Conservation (phyloP, 441 rosid genomes). For the Aleurites moluccanus region DNA sequence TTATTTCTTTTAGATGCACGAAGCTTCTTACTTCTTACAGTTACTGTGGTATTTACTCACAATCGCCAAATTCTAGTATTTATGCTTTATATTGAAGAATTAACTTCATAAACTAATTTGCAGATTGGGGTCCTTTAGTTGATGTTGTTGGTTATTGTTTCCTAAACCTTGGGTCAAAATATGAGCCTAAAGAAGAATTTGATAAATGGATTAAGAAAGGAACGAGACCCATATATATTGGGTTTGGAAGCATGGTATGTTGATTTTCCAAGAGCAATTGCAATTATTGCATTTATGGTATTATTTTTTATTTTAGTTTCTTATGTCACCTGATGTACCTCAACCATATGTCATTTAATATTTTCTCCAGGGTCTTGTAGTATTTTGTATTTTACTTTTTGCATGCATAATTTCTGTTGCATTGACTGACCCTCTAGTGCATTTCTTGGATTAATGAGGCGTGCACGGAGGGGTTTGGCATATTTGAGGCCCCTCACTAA, state of each 20-base stretch:
- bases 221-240: conserved; percentile 78
- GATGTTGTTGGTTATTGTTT: conserved; percentile 99
- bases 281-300: neutral
- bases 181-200: conserved; percentile 71
- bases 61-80: conserved; percentile 12
- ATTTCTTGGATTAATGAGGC: neutral
- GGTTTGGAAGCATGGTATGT: conserved; percentile 99
- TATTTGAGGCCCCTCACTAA: neutral
- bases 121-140: conserved; percentile 95
- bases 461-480: neutral
- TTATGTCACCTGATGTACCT: neutral
- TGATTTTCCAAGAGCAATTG: conserved; percentile 2
- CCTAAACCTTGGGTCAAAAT: conserved; percentile 81
- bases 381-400: neutral
- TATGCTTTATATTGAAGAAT: conserved; percentile 3
- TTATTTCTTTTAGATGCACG: neutral
- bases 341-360: neutral
- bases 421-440: neutral
- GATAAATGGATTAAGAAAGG: conserved; percentile 76
- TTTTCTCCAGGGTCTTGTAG: neutral
- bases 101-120: conserved; percentile 31
- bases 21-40: conserved; percentile 4
- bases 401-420: neutral
- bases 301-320: conserved; percentile 9
- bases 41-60: neutral